These are phyloP conservation scores for Rehmannia glutinosa DNA, from an alignment of 257 asterid species.

Conservation along the genomic window DNA sequence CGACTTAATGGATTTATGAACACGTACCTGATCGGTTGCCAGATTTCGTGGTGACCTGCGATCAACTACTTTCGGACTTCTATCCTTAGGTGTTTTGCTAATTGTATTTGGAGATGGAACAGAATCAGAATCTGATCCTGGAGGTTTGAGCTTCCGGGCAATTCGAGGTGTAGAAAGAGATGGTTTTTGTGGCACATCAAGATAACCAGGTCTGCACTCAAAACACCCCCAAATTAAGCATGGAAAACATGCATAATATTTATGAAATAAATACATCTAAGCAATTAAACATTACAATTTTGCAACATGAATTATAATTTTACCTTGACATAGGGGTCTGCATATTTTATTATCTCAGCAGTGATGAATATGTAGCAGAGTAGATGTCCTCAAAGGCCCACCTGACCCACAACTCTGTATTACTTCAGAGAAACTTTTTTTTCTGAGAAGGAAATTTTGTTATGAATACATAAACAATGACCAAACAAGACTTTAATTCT, in stretches of 20 bases:
- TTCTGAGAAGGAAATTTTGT: constrained; percentile 22
- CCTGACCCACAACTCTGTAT: constrained; percentile 53
- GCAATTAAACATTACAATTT: background rate
- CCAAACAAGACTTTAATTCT: constrained; percentile 18
- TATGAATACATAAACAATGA: constrained; percentile 8
- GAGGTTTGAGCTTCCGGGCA: constrained; percentile 47
- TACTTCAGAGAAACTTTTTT: constrained; percentile 25
- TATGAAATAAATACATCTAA: background rate
- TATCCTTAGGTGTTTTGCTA: constrained; percentile 48
- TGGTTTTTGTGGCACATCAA: constrained; percentile 42
- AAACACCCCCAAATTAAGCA: background rate
- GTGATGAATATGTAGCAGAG: constrained; percentile 25
- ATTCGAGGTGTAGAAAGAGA: constrained; percentile 39
- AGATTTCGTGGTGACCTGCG: constrained; percentile 59
- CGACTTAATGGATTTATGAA: background rate
- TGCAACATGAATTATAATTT: background rate
- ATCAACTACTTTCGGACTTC: constrained; percentile 55
- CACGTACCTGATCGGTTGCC: constrained; percentile 53
- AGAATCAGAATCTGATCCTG: constrained; percentile 38
- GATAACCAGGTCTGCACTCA: constrained; percentile 33
- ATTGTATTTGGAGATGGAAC: constrained; percentile 46
- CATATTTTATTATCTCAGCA: constrained; percentile 35
- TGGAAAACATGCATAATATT: background rate
- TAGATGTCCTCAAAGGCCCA: constrained; percentile 40
- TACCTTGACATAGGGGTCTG: constrained; percentile 88